These are phyloP conservation scores for Penicillium frequentans DNA, from an alignment of 2,329 filamentous ascomycete species.

Conservation along the genomic window DNA sequence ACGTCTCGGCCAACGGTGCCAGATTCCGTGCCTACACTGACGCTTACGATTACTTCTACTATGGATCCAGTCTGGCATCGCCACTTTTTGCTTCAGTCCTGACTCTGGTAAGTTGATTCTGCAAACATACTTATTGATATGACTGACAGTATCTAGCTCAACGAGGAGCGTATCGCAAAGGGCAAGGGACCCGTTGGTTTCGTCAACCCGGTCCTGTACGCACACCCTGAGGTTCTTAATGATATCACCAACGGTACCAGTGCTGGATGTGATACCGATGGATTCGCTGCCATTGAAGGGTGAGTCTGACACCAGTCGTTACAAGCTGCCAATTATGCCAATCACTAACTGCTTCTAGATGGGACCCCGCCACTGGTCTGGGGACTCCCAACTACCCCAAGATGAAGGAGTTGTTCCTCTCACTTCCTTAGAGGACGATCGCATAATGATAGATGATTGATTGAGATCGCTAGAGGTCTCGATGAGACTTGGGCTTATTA, in stretches of 20 bases:
- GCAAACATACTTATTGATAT: background rate
- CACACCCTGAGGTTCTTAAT: constrained; percentile 34
- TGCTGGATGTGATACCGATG: constrained; percentile 28
- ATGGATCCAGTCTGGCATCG: constrained; percentile 29
- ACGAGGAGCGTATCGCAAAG: constrained; percentile 49
- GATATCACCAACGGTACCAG: constrained; percentile 45
- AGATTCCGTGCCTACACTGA: constrained; percentile 25
- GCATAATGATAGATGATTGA: background rate
- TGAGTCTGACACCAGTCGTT: constrained; percentile 1
- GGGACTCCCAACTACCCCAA: constrained; percentile 34
- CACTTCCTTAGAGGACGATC: constrained; percentile 13
- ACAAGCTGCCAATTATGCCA: background rate
- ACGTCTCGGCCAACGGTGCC: constrained; percentile 49
- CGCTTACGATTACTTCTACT: constrained; percentile 21
- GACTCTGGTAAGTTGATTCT: constrained; percentile 23
- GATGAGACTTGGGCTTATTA: background rate
- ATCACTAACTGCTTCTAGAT: constrained; percentile 8
- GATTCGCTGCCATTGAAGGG: constrained; percentile 28
- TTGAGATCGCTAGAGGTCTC: background rate
- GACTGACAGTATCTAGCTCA: constrained; percentile 32
- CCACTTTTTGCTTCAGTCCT: constrained; percentile 33
- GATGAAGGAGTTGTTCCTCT: constrained; percentile 30
- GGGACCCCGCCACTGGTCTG: constrained; percentile 34
- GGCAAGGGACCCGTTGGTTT: constrained; percentile 54
- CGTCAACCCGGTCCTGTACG: constrained; percentile 49